Evolutionary conservation across 148 eudicot species (phyloP), one percentile per base, ranked within the genome.

Genomic region (Rhododendron kiyosumense): DNA sequence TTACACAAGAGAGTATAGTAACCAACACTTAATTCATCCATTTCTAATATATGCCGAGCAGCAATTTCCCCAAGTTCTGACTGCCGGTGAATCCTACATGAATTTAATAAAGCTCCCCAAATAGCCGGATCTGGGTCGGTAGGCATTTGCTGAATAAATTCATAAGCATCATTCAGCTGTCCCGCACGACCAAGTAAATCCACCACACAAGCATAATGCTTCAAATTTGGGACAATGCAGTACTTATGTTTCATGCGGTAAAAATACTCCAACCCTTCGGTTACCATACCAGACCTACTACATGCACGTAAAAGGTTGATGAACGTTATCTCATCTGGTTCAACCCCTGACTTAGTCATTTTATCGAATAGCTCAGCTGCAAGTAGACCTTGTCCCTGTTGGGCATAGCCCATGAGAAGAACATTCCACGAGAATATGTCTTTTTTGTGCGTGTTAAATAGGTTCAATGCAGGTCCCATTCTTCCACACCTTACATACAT

Each of bases 111-210:
- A 32, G 98, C 99, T 84, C 99, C 99, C 99, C 99, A 96, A 81
- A 95, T 92, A 45, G 99, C 94, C 30, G 91, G 86, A 90, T 96
- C 98, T 22, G 97, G 98, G 57, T 88, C 76, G 54, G 92, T 85
- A 49, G 99, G 97, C 95, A 96, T 94, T 49, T 89, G 88, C 79
- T 80, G 87, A 78, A 96, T 96, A 84, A 94, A 91, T 13, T 82
- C 87, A 87, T 90, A 85, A 76, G 97, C 98, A 83, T 92, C 92
- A 46, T 94, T 90, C 86, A 96, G 78, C 13, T 88, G 86, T 81
- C 96, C 98, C 30, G 98, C 99, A 86, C 98, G 99, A 49, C 97
- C 99, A 75, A 96, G 96, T 88, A 96, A 90, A 93, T 96, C 99
- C 43, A 96, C 97, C 15, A 95, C 85, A 85, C 96, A 95, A 81